Base-by-base conservation (phyloP, 139 green algal species). In the Protoeuglena noctilucae region DNA sequence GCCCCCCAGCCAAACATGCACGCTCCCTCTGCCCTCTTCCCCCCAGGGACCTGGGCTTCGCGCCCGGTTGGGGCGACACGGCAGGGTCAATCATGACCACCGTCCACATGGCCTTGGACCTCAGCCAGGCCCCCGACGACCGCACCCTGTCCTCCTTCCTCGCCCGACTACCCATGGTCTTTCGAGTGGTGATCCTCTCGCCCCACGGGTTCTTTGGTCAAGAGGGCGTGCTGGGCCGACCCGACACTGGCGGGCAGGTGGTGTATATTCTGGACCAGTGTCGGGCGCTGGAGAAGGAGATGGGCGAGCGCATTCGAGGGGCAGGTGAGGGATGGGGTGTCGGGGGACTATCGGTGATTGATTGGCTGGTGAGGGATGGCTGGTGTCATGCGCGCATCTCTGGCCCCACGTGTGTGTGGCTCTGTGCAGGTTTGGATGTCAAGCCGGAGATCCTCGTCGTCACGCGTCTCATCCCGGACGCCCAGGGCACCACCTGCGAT, bases 261-360 rank as follows among this genome's bases (percentile, higher is more conserved):
- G 82, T 92, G 31, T 92, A 92, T 70, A 87, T 92, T n/a, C 62
- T 92, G 49, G 81, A 92, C 64, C 66, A 82, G 54, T 66, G 81
- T 28, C 58, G 65, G n/a, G 78, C 75, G 2, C 41, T 87, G 55
- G 79, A 87, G 63, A n/a, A 23, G 18, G 81, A 88, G 69, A 71
- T 88, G 60, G 22, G 54, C 27, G 46, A 51, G 23, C 60, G 78
- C 22, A 66, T 84, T 27, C 46, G 64, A 9, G 64, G 70, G 27
- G 61, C 69, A 25, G 79, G 78, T 2, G 31, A 86, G 18, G 40
- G 76, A 21, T 27, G 54, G 19, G 25, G 28, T 34, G 12, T 5
- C 49, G 34, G 22, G n/a, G n/a, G n/a, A 24, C 31, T 19, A 3
- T 51, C 2, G 9, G 2, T 34, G 31, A 24, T 40, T 14, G 7